These are phyloP conservation scores for Pochonia chlamydosporia DNA, from an alignment of 2,329 filamentous ascomycete species.

Conservation along the genomic window DNA sequence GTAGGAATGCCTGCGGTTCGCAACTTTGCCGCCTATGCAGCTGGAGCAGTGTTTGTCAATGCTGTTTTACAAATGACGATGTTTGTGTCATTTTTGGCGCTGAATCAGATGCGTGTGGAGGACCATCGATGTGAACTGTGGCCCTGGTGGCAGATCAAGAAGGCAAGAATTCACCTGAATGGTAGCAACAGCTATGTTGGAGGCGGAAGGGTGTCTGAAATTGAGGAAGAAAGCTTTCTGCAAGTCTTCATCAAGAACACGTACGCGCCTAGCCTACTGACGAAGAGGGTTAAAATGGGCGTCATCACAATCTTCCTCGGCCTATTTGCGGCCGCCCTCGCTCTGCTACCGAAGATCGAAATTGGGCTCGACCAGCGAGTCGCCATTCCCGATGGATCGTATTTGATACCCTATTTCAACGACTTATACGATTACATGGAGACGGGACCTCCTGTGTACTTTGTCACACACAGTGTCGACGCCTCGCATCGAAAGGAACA, in stretches of 20 bases:
- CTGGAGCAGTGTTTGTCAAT: constrained; percentile 94
- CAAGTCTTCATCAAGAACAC: constrained; percentile 85
- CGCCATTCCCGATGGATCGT: constrained; percentile 88
- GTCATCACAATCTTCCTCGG: constrained; percentile 81
- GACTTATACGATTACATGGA: constrained; percentile 92
- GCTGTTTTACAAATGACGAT: constrained; percentile 95
- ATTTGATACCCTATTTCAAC: constrained; percentile 93
- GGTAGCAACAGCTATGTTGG: constrained; percentile 47
- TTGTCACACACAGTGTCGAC: constrained; percentile 80
- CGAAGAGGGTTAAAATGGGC: constrained; percentile 70
- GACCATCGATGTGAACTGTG: constrained; percentile 85
- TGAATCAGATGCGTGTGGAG: constrained; percentile 90
- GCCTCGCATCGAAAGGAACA: constrained; percentile 70
- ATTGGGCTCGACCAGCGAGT: constrained; percentile 92
- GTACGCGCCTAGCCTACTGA: constrained; percentile 78
- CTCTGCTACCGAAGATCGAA: constrained; percentile 76
- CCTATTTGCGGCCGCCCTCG: constrained; percentile 77
- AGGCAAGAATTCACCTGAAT: constrained; percentile 62
- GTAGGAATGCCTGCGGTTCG: constrained; percentile 97
- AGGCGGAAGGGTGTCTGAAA: constrained; percentile 58
- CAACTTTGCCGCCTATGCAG: constrained; percentile 95
- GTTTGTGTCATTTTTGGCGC: constrained; percentile 85
- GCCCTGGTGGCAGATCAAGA: constrained; percentile 78
- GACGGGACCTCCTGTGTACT: constrained; percentile 90
- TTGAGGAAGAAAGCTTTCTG: constrained; percentile 75